A percentile compares a stretch with the other conserved stretches of the same genome.
phyloP scores from a whole-genome alignment of 2,329 filamentous ascomycete species.

The Chaetomiaceae sp. region DNA sequence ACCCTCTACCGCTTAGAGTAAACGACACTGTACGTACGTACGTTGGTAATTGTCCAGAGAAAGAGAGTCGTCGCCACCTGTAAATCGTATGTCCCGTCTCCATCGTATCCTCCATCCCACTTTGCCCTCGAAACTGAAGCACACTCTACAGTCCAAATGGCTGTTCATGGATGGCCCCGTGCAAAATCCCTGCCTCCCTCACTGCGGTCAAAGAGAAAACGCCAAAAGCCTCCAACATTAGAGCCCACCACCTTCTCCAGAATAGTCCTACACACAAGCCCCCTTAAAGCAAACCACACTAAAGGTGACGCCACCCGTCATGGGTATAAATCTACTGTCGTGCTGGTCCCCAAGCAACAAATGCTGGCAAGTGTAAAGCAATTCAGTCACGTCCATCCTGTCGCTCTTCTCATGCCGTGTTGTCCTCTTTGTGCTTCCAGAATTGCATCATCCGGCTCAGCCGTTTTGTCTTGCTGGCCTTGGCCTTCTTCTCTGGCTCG shows the following conservation, averaged over 20 bases:
- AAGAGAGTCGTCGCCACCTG: constrained; percentile 21
- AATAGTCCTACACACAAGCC: constrained; percentile 19
- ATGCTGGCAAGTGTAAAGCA: too few species aligned
- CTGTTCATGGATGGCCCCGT: constrained; percentile 19
- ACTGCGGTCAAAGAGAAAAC: constrained; percentile 27
- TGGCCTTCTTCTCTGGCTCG: constrained; percentile 51
- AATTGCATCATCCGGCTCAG: constrained; percentile 73
- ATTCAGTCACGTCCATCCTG: neutral
- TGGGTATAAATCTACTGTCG: neutral
- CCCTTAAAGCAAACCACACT: neutral
- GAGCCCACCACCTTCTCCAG: constrained; percentile 9
- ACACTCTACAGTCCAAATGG: constrained; percentile 20
- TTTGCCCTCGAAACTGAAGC: constrained; percentile 14
- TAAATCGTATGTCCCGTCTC: constrained; percentile 24
- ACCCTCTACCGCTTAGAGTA: constrained; percentile 9
- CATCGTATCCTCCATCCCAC: constrained; percentile 18
- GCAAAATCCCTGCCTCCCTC: constrained; percentile 23
- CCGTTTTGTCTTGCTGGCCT: constrained; percentile 60
- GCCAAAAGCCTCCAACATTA: constrained; percentile 23
- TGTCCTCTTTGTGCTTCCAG: constrained; percentile 57
- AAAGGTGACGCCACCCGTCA: neutral
- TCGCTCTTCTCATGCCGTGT: constrained; percentile 5
- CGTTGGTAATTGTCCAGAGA: constrained; percentile 24
- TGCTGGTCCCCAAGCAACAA: too few species aligned
- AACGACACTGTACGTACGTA: constrained; percentile 12